Evolutionary conservation across 2,329 filamentous ascomycete species (phyloP).

Genomic region (Huntiella moniliformis): DNA sequence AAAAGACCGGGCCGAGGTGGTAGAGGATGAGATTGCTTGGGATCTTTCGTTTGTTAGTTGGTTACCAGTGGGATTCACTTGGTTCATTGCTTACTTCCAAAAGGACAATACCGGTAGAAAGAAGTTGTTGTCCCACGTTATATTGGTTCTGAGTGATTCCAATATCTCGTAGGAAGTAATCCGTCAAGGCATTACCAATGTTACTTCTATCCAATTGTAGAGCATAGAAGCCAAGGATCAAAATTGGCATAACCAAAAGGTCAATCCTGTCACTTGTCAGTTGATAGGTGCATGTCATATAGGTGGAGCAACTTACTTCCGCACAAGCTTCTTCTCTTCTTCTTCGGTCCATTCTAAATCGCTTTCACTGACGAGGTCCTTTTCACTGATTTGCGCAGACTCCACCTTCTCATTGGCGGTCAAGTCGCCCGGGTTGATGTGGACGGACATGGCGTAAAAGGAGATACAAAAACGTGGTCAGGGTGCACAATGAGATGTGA

Average conservation of each 20-base stretch:
- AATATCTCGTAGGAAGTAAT: constrained; percentile 30
- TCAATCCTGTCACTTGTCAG: constrained; percentile 21
- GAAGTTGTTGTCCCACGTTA: constrained; percentile 31
- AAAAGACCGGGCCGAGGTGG: constrained; percentile 26
- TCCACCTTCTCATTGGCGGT: no score
- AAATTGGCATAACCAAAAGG: constrained; percentile 25
- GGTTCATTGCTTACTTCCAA: constrained; percentile 17
- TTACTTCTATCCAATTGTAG: constrained; percentile 22
- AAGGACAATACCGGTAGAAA: constrained; percentile 30
- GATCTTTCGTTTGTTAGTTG: constrained; percentile 16
- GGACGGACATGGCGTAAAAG: no score
- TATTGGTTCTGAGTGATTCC: constrained; percentile 31
- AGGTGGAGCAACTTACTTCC: constrained; percentile 14
- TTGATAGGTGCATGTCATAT: background rate
- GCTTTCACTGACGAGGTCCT: background rate
- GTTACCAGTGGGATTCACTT: background rate
- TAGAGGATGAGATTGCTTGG: constrained; percentile 30
- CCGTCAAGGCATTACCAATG: constrained; percentile 29
- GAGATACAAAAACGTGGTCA: no score
- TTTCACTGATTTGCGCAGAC: no score
- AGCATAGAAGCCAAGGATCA: constrained; percentile 27
- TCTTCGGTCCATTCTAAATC: constrained; percentile 15
- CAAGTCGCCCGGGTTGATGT: no score
- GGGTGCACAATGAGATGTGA: no score
- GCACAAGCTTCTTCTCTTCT: constrained; percentile 16